Evolutionary conservation across 768 basidiomycete genomes (phyloP).

Genomic region (Mycena epipterygia): DNA sequence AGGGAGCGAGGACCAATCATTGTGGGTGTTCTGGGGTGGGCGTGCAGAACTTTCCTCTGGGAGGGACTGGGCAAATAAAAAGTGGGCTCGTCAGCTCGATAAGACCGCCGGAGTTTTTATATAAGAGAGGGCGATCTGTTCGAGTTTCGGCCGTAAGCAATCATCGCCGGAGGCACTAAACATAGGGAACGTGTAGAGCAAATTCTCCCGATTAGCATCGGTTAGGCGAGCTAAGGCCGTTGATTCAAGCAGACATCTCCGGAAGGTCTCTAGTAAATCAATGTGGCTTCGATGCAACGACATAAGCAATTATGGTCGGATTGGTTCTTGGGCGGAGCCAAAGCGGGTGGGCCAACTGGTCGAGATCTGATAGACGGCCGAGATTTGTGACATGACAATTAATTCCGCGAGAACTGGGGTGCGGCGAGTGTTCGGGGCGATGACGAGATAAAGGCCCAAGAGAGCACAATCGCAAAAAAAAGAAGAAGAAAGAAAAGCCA

Average conservation of each 20-base stretch:
- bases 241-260: constrained; percentile 11
- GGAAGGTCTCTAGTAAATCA: background rate
- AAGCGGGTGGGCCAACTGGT: constrained; percentile 26
- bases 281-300: constrained; percentile 19
- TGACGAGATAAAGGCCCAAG: background rate
- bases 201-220: constrained; percentile 11
- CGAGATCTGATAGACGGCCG: constrained; percentile 28
- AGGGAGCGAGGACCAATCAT: constrained; percentile 31
- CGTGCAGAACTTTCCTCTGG: background rate
- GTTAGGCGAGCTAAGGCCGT: constrained; percentile 34
- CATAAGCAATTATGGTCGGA: constrained; percentile 17
- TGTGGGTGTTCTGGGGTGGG: constrained; percentile 9
- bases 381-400: constrained; percentile 26
- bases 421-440: background rate
- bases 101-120: constrained; percentile 7
- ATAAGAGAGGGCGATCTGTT: constrained; percentile 12
- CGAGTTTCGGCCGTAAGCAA: constrained; percentile 7
- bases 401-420: constrained; percentile 4
- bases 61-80: background rate
- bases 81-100: background rate
- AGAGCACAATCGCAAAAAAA: background rate
- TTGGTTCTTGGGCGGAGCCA: constrained; percentile 14
- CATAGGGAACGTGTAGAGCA: constrained; percentile 24
- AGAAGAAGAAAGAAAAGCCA: background rate
- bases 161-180: constrained; percentile 16